Evolutionary conservation across 2,329 filamentous ascomycete genomes (phyloP).

Genomic region (Pseudocercospora crystallina): DNA sequence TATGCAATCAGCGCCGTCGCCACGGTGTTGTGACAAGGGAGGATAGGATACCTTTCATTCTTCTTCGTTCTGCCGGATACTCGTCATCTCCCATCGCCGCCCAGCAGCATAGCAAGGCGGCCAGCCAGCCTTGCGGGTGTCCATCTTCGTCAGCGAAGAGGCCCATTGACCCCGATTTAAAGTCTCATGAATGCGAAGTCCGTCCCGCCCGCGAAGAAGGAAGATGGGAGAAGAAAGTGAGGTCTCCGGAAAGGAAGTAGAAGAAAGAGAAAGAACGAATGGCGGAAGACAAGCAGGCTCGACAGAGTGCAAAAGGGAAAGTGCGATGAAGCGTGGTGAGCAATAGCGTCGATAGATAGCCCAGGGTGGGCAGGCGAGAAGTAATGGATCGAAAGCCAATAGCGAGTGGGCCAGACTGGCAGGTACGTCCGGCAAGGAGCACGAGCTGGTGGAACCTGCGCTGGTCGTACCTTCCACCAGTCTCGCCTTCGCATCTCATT

Average conservation of each 20-base stretch:
- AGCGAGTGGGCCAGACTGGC: conserved; percentile 1
- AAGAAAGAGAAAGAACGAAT: conserved; percentile 4
- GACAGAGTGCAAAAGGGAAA: not conserved
- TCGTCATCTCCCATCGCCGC: conserved; percentile 33
- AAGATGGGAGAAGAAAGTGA: conserved; percentile 10
- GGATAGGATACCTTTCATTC: conserved; percentile 4
- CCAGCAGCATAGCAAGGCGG: conserved; percentile 36
- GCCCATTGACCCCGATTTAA: conserved; percentile 32
- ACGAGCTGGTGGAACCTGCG: conserved; percentile 16
- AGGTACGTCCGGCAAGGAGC: not conserved
- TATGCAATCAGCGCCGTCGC: too few species aligned
- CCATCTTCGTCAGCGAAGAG: conserved; percentile 32
- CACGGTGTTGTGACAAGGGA: too few species aligned
- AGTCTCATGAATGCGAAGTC: conserved; percentile 20
- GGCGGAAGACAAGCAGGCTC: conserved; percentile 6
- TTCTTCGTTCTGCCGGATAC: conserved; percentile 21
- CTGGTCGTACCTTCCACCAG: not conserved
- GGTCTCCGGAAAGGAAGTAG: conserved; percentile 6
- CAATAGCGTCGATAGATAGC: not conserved
- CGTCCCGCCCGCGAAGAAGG: conserved; percentile 7
- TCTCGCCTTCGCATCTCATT: conserved; percentile 11
- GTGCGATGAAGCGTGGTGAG: conserved; percentile 3
- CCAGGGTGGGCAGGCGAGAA: conserved; percentile 10
- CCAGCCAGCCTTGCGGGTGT: conserved; percentile 35
- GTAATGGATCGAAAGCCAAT: conserved; percentile 7